These are phyloP conservation scores for Dryas integrifolia DNA, from an alignment of 331 rosid species.

Conservation along the genomic window DNA sequence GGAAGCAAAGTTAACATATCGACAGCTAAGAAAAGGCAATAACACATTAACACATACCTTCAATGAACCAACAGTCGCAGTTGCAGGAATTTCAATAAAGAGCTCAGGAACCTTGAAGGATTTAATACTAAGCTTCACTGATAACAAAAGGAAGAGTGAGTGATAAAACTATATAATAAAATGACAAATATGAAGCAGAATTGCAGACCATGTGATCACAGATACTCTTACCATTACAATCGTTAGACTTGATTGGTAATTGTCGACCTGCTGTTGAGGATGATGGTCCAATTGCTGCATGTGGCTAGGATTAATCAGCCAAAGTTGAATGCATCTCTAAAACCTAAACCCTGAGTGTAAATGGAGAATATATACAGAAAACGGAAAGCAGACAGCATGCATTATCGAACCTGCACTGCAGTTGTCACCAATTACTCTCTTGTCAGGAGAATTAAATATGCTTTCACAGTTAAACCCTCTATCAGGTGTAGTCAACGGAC, in stretches of 20 bases:
- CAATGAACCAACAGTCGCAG: constrained; percentile 70
- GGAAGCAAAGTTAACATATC: background rate
- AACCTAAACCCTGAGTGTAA: constrained; percentile 24
- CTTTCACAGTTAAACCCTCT: constrained; percentile 47
- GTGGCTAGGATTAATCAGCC: constrained; percentile 28
- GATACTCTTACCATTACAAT: constrained; percentile 50
- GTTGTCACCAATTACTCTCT: constrained; percentile 34
- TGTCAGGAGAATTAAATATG: constrained; percentile 38
- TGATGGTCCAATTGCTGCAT: constrained; percentile 54
- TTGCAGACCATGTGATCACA: background rate
- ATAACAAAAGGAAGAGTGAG: constrained; percentile 15
- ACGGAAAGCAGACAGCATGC: constrained; percentile 23
- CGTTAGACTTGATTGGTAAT: constrained; percentile 38
- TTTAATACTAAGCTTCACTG: constrained; percentile 79
- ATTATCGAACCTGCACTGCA: constrained; percentile 41
- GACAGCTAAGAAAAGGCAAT: background rate
- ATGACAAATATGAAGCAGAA: background rate
- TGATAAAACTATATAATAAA: constrained; percentile 16
- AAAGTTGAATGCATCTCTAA: constrained; percentile 10
- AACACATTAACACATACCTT: constrained; percentile 45
- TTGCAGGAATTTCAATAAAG: constrained; percentile 62
- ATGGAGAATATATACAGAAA: constrained; percentile 6
- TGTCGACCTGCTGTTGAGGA: constrained; percentile 45
- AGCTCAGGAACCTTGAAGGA: constrained; percentile 79
- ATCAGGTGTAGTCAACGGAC: constrained; percentile 46